These are phyloP conservation scores for Geotrichum cucujoidarum DNA, from an alignment of 1,139 yeast genomes.

Conservation along the genomic window DNA sequence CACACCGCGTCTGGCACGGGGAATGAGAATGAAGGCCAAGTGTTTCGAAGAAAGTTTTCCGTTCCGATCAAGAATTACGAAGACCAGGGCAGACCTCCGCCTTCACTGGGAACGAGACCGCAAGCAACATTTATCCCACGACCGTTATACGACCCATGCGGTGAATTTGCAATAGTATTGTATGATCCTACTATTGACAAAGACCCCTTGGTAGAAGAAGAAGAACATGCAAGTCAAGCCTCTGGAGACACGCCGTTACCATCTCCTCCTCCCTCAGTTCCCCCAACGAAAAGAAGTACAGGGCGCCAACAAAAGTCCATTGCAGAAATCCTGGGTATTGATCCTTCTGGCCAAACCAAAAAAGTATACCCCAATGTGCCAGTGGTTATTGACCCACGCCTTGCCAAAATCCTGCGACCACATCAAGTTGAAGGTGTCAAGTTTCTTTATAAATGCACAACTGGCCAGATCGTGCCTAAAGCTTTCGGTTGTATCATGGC, in stretches of 20 bases:
- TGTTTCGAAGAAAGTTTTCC: slow-evolving; percentile 28
- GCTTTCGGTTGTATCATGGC: slow-evolving; percentile 99
- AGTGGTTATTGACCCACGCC: slow-evolving; percentile 88
- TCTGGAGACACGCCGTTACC: slow-evolving; percentile 7
- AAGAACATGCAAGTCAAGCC: slow-evolving; percentile 25
- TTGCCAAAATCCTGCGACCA: slow-evolving; percentile 82
- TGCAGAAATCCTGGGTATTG: slow-evolving; percentile 77
- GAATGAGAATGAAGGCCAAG: background rate
- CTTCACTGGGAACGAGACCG: slow-evolving; percentile 75
- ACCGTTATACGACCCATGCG: slow-evolving; percentile 88
- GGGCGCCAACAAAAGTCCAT: slow-evolving; percentile 53
- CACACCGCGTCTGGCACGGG: background rate
- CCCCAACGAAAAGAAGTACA: slow-evolving; percentile 35
- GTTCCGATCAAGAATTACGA: slow-evolving; percentile 38
- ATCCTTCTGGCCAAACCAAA: slow-evolving; percentile 39
- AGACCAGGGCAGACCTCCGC: slow-evolving; percentile 49
- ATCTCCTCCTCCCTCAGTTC: slow-evolving; percentile 18
- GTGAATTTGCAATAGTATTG: slow-evolving; percentile 88
- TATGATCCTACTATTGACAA: slow-evolving; percentile 91
- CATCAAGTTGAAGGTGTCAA: slow-evolving; percentile 96
- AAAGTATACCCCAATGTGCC: slow-evolving; percentile 75
- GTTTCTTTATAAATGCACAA: slow-evolving; percentile 81
- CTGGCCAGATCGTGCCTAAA: slow-evolving; percentile 78
- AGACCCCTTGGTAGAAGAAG: slow-evolving; percentile 23
- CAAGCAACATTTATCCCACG: slow-evolving; percentile 70